Conservation (phyloP, 257 asterid species). For the Buddleja alternifolia region DNA sequence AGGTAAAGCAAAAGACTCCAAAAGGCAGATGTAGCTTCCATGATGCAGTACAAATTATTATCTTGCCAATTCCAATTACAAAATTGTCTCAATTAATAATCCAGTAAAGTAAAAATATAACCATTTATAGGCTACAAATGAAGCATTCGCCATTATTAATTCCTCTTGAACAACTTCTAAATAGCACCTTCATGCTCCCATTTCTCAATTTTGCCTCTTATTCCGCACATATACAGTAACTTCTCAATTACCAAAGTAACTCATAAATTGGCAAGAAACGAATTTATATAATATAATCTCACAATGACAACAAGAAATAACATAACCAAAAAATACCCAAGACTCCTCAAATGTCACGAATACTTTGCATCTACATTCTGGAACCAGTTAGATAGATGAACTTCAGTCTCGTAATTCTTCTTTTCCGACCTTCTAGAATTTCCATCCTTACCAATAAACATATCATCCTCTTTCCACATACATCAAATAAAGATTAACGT, state of each 20-base stretch:
- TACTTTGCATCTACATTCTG: background rate
- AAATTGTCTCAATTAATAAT: constrained; percentile 8
- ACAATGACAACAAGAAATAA: constrained; percentile 7
- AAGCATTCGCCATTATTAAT: background rate
- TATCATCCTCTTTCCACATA: background rate
- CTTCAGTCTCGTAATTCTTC: background rate
- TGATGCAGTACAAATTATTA: constrained; percentile 7
- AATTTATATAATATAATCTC: background rate
- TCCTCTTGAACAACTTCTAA: background rate
- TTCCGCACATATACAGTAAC: background rate
- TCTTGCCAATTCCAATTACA: constrained; percentile 4
- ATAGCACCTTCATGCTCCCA: background rate
- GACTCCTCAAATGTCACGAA: constrained; percentile 9
- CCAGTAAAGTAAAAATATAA: background rate
- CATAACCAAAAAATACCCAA: constrained; percentile 6
- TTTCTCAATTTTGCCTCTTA: constrained; percentile 3
- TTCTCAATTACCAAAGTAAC: background rate
- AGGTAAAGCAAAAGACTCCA: constrained; percentile 20
- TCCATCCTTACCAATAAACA: background rate
- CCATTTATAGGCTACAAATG: constrained; percentile 11
- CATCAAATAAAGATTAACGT: background rate
- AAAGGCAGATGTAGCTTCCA: background rate
- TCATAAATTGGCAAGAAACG: background rate
- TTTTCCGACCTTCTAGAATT: too few relatives aligned
- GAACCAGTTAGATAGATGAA: background rate